Base-by-base conservation (phyloP, 1,284 basidiomycete genomes). In the Rhodotorula sp. region DNA sequence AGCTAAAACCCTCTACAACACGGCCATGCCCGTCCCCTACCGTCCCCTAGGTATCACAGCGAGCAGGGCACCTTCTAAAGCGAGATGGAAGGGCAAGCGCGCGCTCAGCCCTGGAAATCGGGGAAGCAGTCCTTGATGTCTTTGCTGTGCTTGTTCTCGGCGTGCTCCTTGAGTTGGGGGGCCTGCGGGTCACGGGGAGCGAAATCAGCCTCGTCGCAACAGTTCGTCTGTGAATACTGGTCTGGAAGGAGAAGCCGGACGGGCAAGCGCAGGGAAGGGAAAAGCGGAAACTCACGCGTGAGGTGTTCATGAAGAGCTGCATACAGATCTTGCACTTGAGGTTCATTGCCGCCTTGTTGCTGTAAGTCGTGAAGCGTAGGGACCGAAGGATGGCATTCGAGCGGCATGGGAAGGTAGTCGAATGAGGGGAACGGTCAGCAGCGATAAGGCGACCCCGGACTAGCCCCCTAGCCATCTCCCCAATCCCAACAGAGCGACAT, bases 301-400 rank as follows among this genome's bases (percentile, higher is more conserved):
- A 59, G n/a, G 62, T 59, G 20, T 48, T 48, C 58, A 70, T 64
- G 68, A 70, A 70, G 15, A 55, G 47, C 62, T 54, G 54, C 53
- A 66, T 63, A 58, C 68, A 70, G 27, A 61, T 54, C 48, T 63
- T 64, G 53, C 68, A 70, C 54, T 66, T 70, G 39, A 67, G 51
- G 32, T 51, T 66, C 64, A 70, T 60, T 36, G 65, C 58, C 30
- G 61, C 56, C 36, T 55, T 52, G 58, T 70, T 70, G 53, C 62
- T 62, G 61, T n/a, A 27, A 22, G 19, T 11, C 22, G 36, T 15
- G n/a, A 34, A 49, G 20, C 29, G 44, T n/a, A 17, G 27, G 17
- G 34, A 17, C 3, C 4, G n/a, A 55, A 15, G 24, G 46, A 39
- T 24, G 55, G 2, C 10, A 8, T 27, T 4, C 49, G 51, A 17